A percentile compares a stretch with the other conserved stretches of the same genome.
Conservation (phyloP, 257 asterid genomes). For the Solanum ossicruentum region DNA sequence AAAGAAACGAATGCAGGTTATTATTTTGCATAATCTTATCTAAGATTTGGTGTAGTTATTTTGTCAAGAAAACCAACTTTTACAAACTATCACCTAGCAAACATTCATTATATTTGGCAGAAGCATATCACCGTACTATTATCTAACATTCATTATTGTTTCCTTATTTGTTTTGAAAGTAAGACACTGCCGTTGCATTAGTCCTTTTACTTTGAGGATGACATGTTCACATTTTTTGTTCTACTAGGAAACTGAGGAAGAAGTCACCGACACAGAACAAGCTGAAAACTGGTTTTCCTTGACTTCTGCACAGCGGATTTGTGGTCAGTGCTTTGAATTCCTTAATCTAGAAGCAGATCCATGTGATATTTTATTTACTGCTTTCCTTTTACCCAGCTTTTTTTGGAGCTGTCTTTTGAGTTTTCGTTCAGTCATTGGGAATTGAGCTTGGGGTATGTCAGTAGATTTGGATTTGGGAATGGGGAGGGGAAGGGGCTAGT, state of each 20-base stretch:
- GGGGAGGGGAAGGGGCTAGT: neutral
- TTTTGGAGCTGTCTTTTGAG: neutral
- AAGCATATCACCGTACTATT: neutral
- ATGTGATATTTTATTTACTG: neutral
- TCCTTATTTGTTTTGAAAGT: neutral
- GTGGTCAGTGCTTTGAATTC: conserved; percentile 49
- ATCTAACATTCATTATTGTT: no score
- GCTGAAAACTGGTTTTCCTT: conserved; percentile 98
- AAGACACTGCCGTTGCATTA: neutral
- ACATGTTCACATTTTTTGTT: conserved; percentile 2
- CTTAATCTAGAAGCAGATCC: neutral
- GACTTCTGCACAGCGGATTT: conserved; percentile 96
- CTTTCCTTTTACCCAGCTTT: neutral
- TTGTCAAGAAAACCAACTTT: neutral
- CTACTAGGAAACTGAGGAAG: conserved; percentile 93
- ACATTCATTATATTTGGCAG: neutral
- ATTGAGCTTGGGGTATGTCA: neutral
- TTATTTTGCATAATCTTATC: neutral
- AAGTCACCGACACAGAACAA: conserved; percentile 95
- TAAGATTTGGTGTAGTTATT: neutral
- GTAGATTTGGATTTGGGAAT: neutral
- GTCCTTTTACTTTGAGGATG: conserved; percentile 1
- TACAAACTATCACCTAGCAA: neutral
- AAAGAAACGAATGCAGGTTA: neutral
- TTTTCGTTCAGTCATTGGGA: neutral